Evolutionary conservation across 495 filamentous ascomycete species (phyloP), one percentile per base, ranked within the genome.

Genomic region (Pyrenopolyporus hunteri): DNA sequence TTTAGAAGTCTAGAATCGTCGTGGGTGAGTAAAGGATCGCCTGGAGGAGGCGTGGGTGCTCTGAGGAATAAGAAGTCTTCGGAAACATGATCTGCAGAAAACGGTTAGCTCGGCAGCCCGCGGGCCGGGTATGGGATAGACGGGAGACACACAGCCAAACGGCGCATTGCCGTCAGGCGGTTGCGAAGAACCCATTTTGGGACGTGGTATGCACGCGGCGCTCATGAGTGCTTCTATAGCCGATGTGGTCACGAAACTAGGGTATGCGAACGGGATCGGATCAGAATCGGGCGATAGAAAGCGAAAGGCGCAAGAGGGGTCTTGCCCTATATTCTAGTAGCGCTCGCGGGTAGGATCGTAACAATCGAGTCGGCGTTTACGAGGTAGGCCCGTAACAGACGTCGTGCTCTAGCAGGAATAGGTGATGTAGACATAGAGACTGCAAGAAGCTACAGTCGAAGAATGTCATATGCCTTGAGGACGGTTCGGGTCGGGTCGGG

Each of bases 1-100:
- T 81, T 78, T n/a, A 88, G 76, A 71, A 85, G 78, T 56, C 78
- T 83, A 31, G 78, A 81, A 66, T 89, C 85, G 51, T 80, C 80
- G 63, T 85, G 81, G 54, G 84, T 80, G 57, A 88, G 79, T 42
- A 88, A 75, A 28, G 85, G 80, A 20, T 80, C 80, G 7, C 85
- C 85, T 2, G 82, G 80, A 14, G 85, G 80, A 35, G 81, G 82
- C 29, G 80, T 78, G 23, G 85, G 83, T 54, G 82, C 78, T 61
- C 79, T 79, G 43, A 83, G 78, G 55, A 80, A 82, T 22, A 83
- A 79, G 44, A 79, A 82, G 32, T 82, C 79, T 61, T 80, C 66
- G 22, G 62, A 62, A 31, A 71, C 68, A 13, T 76, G 70, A 66
- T 82, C 77, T 68, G 80, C 75, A 9, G 73, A 69, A 58, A 32